Base-by-base conservation (phyloP, 805 yeast species). In the Yarrowia sp. region DNA sequence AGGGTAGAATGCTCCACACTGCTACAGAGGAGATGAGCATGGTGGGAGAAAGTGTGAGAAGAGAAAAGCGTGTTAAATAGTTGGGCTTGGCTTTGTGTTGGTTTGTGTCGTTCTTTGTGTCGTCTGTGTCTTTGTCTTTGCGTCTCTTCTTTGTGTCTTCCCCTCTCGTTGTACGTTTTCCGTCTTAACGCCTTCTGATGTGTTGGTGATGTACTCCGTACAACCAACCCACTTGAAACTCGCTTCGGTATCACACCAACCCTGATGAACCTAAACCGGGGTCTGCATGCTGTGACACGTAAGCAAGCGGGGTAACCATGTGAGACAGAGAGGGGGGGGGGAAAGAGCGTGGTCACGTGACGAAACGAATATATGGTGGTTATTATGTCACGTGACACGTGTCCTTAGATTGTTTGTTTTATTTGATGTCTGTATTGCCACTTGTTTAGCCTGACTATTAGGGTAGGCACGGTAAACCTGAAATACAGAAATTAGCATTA, bases 11-110 rank as follows among this genome's bases (percentile, higher is more conserved):
- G 38, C 48, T 38, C 68, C 55, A 61, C 69, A 46, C 48, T 5
- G 53, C 50, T 56, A 55, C 67, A 12, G 64, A 66, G 2, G 67
- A 52, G 68, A 66, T 52, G 41, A 48, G 69, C 69, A 66, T 43
- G 46, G 49, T 36, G 45, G 7, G 32, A 10, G 40, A 38, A 38
- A 38, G 40, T 38, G 40, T 38, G 40, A 38, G 40, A 8, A 3
- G 40, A 38, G 40, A 5, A 26, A 26, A 14, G 9, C 8, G 26
- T 16, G 4, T 9, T 32, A n/a, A 8, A 43, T 16, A 15, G 52
- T 32, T 26, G 7, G 11, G 36, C 14, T 14, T 49, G 52, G 32
- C 12, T 49, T 7, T 46, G 36, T 22, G 49, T 45, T 1, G 19
- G 19, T 48, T 32, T 32, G 36, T 32, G 38, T 49, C 19, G 50